A percentile compares a stretch with the other conserved stretches of the same genome.
These are phyloP conservation scores for Petunia secreta DNA, from an alignment of 257 asterid species.

Conservation along the genomic window DNA sequence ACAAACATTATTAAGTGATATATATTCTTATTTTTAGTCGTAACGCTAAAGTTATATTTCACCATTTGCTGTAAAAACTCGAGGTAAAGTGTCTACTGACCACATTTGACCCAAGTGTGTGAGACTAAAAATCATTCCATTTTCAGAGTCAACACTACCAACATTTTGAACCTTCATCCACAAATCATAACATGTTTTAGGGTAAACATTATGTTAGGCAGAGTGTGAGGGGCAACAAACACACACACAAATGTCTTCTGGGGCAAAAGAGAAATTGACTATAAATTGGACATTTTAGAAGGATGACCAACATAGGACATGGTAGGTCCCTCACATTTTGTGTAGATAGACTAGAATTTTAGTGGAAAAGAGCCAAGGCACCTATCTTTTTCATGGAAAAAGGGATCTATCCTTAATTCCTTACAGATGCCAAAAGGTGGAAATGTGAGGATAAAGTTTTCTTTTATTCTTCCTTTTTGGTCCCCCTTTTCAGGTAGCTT, in stretches of 20 bases:
- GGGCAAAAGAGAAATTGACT: not conserved
- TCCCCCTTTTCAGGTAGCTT: not conserved
- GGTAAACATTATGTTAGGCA: constrained; percentile 1
- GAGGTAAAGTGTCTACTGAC: too few relatives aligned
- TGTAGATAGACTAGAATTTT: constrained; percentile 23
- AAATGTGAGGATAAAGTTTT: constrained; percentile 37
- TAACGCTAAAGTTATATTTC: not conserved
- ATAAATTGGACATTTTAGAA: not conserved
- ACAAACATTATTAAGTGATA: not conserved
- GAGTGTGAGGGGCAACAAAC: not conserved
- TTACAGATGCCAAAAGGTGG: constrained; percentile 35
- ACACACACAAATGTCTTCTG: not conserved
- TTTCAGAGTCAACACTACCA: not conserved
- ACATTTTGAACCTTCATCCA: not conserved
- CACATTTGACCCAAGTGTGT: too few relatives aligned
- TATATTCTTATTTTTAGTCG: not conserved
- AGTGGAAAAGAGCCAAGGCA: constrained; percentile 25
- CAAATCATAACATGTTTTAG: not conserved
- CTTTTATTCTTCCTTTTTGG: constrained; percentile 32
- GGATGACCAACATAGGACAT: not conserved
- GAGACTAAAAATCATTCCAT: not conserved
- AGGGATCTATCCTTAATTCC: constrained; percentile 27
- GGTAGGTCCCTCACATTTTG: constrained; percentile 31
- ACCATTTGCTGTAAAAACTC: not conserved
- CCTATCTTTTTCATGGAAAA: constrained; percentile 30